A percentile compares a stretch with the other conserved stretches of the same genome.
Evolutionary conservation across 768 basidiomycete genomes (phyloP).

Genomic region (Pisolithus albus): DNA sequence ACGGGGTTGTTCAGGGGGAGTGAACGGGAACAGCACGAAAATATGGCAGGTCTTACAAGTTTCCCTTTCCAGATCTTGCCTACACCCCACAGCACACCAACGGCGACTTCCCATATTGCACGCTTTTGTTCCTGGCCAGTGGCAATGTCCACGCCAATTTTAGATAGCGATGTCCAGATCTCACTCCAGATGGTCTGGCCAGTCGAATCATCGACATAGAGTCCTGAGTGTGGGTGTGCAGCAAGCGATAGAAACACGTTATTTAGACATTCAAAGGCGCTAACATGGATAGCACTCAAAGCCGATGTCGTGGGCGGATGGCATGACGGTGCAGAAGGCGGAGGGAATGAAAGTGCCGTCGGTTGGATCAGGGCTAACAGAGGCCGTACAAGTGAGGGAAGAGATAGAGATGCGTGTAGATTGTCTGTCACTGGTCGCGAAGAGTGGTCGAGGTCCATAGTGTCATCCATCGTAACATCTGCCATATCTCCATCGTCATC

Average conservation of each 20-base stretch:
- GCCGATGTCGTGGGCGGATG: slow-evolving; percentile 88
- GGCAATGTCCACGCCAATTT: slow-evolving; percentile 52
- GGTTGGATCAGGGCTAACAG: slow-evolving; percentile 66
- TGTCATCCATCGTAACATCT: slow-evolving; percentile 21
- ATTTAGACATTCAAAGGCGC: slow-evolving; percentile 84
- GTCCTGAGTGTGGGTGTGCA: slow-evolving; percentile 35
- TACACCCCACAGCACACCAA: slow-evolving; percentile 87
- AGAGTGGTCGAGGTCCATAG: slow-evolving; percentile 19
- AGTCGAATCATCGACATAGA: slow-evolving; percentile 39
- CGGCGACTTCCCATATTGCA: slow-evolving; percentile 73
- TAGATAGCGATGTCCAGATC: slow-evolving; percentile 56
- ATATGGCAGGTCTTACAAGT: slow-evolving; percentile 39
- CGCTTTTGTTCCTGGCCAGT: slow-evolving; percentile 61
- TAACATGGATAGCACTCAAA: slow-evolving; percentile 75
- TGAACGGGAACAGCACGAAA: slow-evolving; percentile 2
- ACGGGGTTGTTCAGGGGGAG: neutral
- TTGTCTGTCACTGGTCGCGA: slow-evolving; percentile 17
- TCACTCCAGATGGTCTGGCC: slow-evolving; percentile 57
- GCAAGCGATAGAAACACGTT: slow-evolving; percentile 79
- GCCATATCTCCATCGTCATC: slow-evolving; percentile 37
- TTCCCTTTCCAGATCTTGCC: slow-evolving; percentile 66
- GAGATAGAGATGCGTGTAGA: slow-evolving; percentile 28
- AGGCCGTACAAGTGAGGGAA: slow-evolving; percentile 61
- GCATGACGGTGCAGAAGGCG: slow-evolving; percentile 55
- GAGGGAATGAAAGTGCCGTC: slow-evolving; percentile 77